Base-by-base conservation (phyloP, 345 rosid genomes). In the Crucihimalaya himalaica region DNA sequence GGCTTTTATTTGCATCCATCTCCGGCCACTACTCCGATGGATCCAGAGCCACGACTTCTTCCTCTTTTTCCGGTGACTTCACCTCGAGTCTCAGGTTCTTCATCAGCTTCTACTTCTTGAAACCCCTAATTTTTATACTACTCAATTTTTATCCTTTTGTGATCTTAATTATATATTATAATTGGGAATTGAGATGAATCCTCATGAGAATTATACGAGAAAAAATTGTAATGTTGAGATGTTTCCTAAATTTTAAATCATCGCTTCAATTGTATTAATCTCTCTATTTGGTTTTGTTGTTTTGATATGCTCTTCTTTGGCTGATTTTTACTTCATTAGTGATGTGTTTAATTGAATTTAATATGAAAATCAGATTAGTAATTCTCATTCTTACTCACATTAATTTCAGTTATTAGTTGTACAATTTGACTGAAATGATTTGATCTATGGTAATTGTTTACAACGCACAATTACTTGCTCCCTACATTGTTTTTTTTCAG, bases 11-110 rank as follows among this genome's bases (percentile, higher is more conserved):
- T 95, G 58, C 99, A 95, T 77, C 96, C 92, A 5, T 92, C 98
- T 3, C 99, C 98, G 47, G 77, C 84, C 13, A 83, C 93, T 7
- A 91, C 98, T 47, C 96, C 97, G 3, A 74, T 90, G 66, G 97
- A 87, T 29, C 37, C 83, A 8, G 96, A 92, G 84, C 98, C 94
- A 2, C 82, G 88, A 34, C 83, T 95, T 66, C 79, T 95, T 78
- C 94, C 97, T 46, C 94, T 95, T 12, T 95, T 92, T 54, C 98
- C 98, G 13, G 87, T 90, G 19, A 86, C 90, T 20, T 92, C 99
- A 5, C 98, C 97, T 12, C 80, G 97, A 71, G 84, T 84, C 62
- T 81, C 89, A 85, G 82, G 90, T 68, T 74, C 84, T 43, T 73
- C 83, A 31, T 7, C 70, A 32, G 65, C 63, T 60, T 79, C 89